These are phyloP conservation scores for Pichia sp. DNA, from an alignment of 1,139 yeast genomes.

Conservation along the genomic window DNA sequence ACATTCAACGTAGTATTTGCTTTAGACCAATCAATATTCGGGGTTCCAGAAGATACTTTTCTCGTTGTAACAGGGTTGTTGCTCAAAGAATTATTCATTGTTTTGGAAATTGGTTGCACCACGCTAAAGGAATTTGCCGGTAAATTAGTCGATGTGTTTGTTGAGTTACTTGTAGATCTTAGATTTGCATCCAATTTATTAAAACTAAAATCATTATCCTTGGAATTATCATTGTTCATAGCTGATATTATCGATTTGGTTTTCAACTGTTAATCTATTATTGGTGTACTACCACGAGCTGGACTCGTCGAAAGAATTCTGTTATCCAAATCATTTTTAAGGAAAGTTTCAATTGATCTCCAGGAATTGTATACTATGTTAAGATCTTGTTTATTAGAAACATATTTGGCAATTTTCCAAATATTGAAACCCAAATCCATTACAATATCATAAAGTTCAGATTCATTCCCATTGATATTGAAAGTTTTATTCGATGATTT, in stretches of 20 bases:
- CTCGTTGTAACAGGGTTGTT: neutral
- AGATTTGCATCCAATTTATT: no score
- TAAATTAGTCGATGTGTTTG: no score
- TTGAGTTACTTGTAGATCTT: no score
- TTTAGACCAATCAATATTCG: slow-evolving; percentile 12
- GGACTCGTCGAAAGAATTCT: neutral
- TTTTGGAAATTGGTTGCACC: no score
- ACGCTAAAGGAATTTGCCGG: no score
- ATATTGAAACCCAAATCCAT: slow-evolving; percentile 27
- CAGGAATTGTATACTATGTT: slow-evolving; percentile 11
- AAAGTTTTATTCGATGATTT: slow-evolving; percentile 18
- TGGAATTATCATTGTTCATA: no score
- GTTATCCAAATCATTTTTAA: slow-evolving; percentile 15
- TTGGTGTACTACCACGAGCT: neutral
- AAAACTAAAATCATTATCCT: no score
- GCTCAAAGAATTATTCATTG: no score
- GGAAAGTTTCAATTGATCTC: slow-evolving; percentile 13
- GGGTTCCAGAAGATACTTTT: neutral
- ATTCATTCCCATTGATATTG: slow-evolving; percentile 24
- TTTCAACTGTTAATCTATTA: no score
- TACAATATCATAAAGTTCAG: slow-evolving; percentile 24
- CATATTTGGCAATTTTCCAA: slow-evolving; percentile 25
- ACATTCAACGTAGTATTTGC: slow-evolving; percentile 4
- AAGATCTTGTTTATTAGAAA: slow-evolving; percentile 14
- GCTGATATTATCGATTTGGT: no score